Conservation (phyloP, 805 yeast species). For the Wickerhamomyces xylosicus region DNA sequence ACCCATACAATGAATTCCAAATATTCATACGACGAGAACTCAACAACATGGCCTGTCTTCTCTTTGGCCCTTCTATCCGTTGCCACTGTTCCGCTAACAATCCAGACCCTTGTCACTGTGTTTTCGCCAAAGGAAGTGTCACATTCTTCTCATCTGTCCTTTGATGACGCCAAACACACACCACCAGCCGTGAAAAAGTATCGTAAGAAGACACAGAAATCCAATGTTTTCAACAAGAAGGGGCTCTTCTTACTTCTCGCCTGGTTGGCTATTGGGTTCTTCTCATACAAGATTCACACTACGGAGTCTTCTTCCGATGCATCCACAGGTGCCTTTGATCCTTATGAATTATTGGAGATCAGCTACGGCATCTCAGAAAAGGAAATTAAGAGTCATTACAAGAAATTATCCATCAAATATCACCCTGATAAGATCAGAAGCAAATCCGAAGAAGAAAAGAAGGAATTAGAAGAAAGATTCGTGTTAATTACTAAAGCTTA, state of each 20-base stretch:
- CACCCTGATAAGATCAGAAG: constrained; percentile 89
- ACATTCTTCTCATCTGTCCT: constrained; percentile 1
- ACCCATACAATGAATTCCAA: constrained; percentile 14
- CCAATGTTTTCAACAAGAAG: constrained; percentile 8
- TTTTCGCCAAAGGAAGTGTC: background rate
- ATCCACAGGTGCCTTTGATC: constrained; percentile 61
- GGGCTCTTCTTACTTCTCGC: constrained; percentile 13
- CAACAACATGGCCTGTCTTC: constrained; percentile 20
- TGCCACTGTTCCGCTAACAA: constrained; percentile 14
- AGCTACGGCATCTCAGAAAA: constrained; percentile 59
- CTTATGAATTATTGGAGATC: constrained; percentile 77
- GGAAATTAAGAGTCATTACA: constrained; percentile 72
- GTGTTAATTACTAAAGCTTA: constrained; percentile 86
- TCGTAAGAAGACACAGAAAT: constrained; percentile 5
- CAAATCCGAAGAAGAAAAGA: constrained; percentile 42
- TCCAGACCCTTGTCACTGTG: constrained; percentile 5
- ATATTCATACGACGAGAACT: constrained; percentile 18
- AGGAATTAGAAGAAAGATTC: constrained; percentile 60
- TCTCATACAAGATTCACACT: constrained; percentile 21
- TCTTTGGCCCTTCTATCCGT: constrained; percentile 17
- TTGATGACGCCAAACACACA: constrained; percentile 2
- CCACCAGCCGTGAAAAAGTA: constrained; percentile 5
- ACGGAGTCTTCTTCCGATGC: constrained; percentile 24
- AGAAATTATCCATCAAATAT: constrained; percentile 76
- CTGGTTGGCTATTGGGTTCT: constrained; percentile 26